These are phyloP conservation scores for Senecio squalidus DNA, from an alignment of 140 eudicot genomes.

Conservation along the genomic window DNA sequence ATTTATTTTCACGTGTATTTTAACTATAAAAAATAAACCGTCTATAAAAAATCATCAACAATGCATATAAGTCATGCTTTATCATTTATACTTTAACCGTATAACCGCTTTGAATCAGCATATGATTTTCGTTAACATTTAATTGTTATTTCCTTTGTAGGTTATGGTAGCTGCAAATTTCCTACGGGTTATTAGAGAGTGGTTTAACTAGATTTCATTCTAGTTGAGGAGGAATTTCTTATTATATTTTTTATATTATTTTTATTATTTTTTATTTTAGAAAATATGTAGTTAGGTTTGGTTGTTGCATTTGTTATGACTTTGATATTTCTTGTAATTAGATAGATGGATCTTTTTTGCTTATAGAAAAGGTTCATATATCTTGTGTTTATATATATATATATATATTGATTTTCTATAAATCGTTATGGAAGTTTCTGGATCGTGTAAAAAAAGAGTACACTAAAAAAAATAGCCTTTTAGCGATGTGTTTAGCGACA, in stretches of 20 bases:
- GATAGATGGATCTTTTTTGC: constrained; percentile 8
- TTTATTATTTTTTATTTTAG: background rate
- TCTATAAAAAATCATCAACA: too few species aligned
- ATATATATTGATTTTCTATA: background rate
- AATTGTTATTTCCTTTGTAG: constrained; percentile 41
- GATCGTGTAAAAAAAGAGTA: too few species aligned
- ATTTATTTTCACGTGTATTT: too few species aligned
- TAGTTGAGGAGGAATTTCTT: constrained; percentile 8
- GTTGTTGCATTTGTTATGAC: constrained; percentile 29
- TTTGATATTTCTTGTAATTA: constrained; percentile 13
- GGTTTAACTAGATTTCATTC: constrained; percentile 7
- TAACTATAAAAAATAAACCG: too few species aligned
- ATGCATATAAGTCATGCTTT: too few species aligned
- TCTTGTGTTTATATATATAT: constrained; percentile 7
- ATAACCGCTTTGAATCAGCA: too few species aligned
- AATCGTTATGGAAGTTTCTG: too few species aligned
- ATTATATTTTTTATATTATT: background rate
- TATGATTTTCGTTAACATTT: too few species aligned
- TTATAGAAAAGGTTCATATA: constrained; percentile 7
- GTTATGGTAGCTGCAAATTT: constrained; percentile 62
- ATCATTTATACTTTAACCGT: too few species aligned
- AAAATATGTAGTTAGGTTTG: constrained; percentile 21
- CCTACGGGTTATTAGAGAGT: constrained; percentile 53
- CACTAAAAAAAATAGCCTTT: too few species aligned
- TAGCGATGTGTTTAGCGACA: too few species aligned